These are phyloP conservation scores for Fusarium brevicatenulatum DNA, from an alignment of 2,329 filamentous ascomycete species.

Conservation along the genomic window DNA sequence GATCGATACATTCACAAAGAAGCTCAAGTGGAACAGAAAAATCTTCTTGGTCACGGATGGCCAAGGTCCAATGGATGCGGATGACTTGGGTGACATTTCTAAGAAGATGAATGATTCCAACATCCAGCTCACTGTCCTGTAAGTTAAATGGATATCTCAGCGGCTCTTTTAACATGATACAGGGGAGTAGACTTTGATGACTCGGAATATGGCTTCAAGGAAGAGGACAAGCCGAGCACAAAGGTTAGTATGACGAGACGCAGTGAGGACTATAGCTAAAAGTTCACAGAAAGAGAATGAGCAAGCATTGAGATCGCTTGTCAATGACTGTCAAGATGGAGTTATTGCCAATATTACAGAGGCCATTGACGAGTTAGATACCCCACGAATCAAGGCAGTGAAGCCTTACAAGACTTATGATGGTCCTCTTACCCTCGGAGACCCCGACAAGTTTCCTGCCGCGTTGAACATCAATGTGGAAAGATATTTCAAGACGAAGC, in stretches of 20 bases:
- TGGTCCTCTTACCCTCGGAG: slow-evolving; percentile 81
- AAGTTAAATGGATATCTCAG: slow-evolving; percentile 50
- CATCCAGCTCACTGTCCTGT: slow-evolving; percentile 85
- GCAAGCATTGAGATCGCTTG: slow-evolving; percentile 69
- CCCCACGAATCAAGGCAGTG: slow-evolving; percentile 79
- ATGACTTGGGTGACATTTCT: slow-evolving; percentile 75
- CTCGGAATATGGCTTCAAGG: slow-evolving; percentile 86
- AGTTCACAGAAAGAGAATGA: slow-evolving; percentile 70
- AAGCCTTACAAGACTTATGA: slow-evolving; percentile 82
- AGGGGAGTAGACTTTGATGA: slow-evolving; percentile 96
- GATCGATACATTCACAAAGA: slow-evolving; percentile 82
- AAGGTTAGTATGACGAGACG: slow-evolving; percentile 67
- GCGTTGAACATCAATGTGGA: slow-evolving; percentile 88
- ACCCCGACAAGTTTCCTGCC: slow-evolving; percentile 76
- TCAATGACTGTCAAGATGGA: slow-evolving; percentile 73
- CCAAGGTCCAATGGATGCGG: slow-evolving; percentile 74
- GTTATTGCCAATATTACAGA: slow-evolving; percentile 86
- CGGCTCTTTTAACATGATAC: slow-evolving; percentile 27
- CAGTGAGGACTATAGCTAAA: slow-evolving; percentile 1
- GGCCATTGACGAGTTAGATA: slow-evolving; percentile 82
- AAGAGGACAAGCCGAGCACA: slow-evolving; percentile 79
- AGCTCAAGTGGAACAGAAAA: slow-evolving; percentile 81
- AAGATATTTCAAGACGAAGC: slow-evolving; percentile 87
- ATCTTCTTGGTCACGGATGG: slow-evolving; percentile 91
- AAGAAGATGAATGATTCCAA: slow-evolving; percentile 77